Conservation (phyloP, 140 eudicot species). For the Erigeron philadelphicus region DNA sequence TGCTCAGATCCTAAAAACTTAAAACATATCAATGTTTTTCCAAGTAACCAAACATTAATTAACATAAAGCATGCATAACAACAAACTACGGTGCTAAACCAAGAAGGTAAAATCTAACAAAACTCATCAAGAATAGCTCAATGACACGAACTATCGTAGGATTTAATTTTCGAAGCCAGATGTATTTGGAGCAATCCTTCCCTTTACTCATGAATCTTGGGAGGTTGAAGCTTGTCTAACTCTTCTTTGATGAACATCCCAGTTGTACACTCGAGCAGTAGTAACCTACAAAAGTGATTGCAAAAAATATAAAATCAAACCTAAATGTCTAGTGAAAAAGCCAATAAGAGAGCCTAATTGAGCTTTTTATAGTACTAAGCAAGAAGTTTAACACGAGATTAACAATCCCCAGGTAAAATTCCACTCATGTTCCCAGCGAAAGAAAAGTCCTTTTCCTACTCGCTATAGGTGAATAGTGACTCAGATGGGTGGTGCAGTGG, state of each 20-base stretch:
- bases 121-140: background rate
- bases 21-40: background rate
- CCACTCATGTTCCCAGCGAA: background rate
- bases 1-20: background rate
- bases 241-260: slow-evolving; percentile 97
- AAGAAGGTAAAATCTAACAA: background rate
- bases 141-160: background rate
- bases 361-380: background rate
- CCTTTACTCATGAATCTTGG: slow-evolving; percentile 41
- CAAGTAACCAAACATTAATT: background rate
- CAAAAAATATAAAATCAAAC: background rate
- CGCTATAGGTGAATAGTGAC: background rate
- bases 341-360: background rate
- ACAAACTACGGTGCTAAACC: background rate
- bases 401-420: background rate
- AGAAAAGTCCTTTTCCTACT: background rate
- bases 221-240: slow-evolving; percentile 41
- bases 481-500: background rate
- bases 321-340: background rate
- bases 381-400: background rate
- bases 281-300: slow-evolving; percentile 53
- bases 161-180: background rate
- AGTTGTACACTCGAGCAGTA: slow-evolving; percentile 85
- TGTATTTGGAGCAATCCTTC: background rate
- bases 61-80: background rate